phyloP scores from a whole-genome alignment of 148 eudicot genomes.

The Rhododendron williamsianum region DNA sequence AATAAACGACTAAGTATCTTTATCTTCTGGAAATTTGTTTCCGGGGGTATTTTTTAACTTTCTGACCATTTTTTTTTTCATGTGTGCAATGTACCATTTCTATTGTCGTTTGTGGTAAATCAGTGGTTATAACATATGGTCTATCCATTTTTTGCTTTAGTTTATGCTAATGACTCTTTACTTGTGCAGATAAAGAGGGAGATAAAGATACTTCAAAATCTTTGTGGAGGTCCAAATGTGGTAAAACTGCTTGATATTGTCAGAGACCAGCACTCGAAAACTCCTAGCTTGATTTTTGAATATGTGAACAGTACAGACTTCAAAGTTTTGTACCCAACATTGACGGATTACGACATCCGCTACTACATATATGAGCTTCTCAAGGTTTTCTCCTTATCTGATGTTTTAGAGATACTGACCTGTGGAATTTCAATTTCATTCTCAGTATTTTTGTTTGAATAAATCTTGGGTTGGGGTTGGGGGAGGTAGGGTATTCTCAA shows the following conservation, averaged over 20 bases:
- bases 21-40: neutral
- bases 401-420: neutral
- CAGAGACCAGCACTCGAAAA: slow-evolving; percentile 41
- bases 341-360: slow-evolving; percentile 40
- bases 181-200: slow-evolving; percentile 35
- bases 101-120: neutral
- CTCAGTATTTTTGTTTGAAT: neutral
- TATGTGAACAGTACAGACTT: slow-evolving; percentile 41
- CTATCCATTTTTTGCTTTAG: neutral
- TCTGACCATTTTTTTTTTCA: neutral
- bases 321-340: slow-evolving; percentile 37
- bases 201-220: slow-evolving; percentile 39
- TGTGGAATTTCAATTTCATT: neutral
- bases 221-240: slow-evolving; percentile 36
- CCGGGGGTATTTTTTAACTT: neutral
- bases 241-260: slow-evolving; percentile 38
- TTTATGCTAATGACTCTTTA: neutral
- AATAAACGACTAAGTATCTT: neutral
- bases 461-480: neutral
- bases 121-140: neutral
- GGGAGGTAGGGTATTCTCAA: neutral
- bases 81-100: neutral
- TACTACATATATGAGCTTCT: slow-evolving; percentile 42
- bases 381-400: slow-evolving; percentile 20
- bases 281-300: slow-evolving; percentile 40